Evolutionary conservation across 2,329 filamentous ascomycete genomes (phyloP), one percentile per base, ranked within the genome.

Genomic region (Fusarium brevicatenulatum): DNA sequence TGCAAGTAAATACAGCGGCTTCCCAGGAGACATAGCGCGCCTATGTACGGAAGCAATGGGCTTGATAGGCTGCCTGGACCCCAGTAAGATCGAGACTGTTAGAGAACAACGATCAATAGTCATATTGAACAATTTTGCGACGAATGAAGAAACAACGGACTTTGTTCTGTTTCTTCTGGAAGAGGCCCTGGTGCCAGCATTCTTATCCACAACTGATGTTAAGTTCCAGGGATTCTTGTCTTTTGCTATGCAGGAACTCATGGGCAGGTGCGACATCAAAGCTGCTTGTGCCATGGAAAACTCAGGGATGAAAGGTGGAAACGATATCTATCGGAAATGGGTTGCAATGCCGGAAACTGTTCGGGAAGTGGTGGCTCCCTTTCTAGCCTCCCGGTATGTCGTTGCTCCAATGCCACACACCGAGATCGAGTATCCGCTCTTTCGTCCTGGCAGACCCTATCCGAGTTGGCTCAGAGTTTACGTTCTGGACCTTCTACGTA

Each of bases 241-340:
- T 3, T 99, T 93, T 81, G 93, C 92, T 4, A 98, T 99, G 91
- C 96, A 99, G 81, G 92, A 97, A 77, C 87, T 98, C 44, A 87
- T 98, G 7, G 91, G 91, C 49, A 90, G 92, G 73, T 94, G 93
- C 77, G 91, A 92, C 34, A 91, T 98, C 77, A 91, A 87, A 66
- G 85, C 88, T 16, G 89, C 88, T 1, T 86, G 85, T 57, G 81
- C 80, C 36, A 81, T 82, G 79, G 81, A 83, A 42, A 82, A 83
- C 7, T 80, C 81, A 2, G 81, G 81, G 9, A 78, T 78, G 64
- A 25, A 80, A 7, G 88, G 91, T 34, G 86, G 86, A 16, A 88
- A 88, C 54, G 86, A 88, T 7, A 88, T 91, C 32, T 93, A 92
- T 77, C 85, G 89, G 62, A 92, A 93, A 79, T 99, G 95, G 94